Percentiles rank a stretch among this genome's conserved stretches.
Evolutionary conservation across 2,329 filamentous ascomycete species (phyloP).

Genomic region (Rutstroemia sp.): DNA sequence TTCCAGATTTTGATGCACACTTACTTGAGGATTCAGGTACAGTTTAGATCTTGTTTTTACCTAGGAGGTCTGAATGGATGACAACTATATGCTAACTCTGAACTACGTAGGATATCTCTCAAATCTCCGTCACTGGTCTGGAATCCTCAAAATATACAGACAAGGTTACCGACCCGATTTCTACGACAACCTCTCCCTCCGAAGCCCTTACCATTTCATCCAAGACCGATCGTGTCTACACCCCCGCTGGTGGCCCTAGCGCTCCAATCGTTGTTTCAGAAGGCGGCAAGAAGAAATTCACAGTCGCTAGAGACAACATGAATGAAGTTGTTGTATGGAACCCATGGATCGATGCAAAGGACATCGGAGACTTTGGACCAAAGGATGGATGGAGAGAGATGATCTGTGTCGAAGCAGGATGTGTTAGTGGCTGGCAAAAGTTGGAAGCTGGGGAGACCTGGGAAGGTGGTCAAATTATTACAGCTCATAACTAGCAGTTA

Average conservation of each 20-base stretch:
- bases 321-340: conserved; percentile 94
- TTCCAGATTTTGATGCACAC: conserved; percentile 90
- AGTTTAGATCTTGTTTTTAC: neutral
- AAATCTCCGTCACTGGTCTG: conserved; percentile 67
- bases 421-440: conserved; percentile 73
- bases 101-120: conserved; percentile 62
- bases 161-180: conserved; percentile 59
- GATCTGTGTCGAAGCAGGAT: conserved; percentile 88
- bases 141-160: conserved; percentile 71
- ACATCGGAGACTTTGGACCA: conserved; percentile 80
- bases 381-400: conserved; percentile 88
- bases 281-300: conserved; percentile 56
- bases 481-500: conserved; percentile 3
- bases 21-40: conserved; percentile 75
- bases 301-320: conserved; percentile 76
- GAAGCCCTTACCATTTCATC: conserved; percentile 57
- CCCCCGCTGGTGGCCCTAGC: conserved; percentile 53
- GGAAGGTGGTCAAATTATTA: conserved; percentile 41
- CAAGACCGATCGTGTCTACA: conserved; percentile 88
- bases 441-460: conserved; percentile 71
- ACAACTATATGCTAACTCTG: conserved; percentile 9
- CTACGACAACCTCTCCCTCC: conserved; percentile 57
- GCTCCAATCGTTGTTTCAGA: conserved; percentile 53
- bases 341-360: conserved; percentile 80
- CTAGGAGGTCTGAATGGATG: too few species aligned